Percentiles rank a stretch among this genome's conserved stretches.
phyloP scores from a whole-genome alignment of 306 rosid genomes.

The Citrullus mucosospermus region DNA sequence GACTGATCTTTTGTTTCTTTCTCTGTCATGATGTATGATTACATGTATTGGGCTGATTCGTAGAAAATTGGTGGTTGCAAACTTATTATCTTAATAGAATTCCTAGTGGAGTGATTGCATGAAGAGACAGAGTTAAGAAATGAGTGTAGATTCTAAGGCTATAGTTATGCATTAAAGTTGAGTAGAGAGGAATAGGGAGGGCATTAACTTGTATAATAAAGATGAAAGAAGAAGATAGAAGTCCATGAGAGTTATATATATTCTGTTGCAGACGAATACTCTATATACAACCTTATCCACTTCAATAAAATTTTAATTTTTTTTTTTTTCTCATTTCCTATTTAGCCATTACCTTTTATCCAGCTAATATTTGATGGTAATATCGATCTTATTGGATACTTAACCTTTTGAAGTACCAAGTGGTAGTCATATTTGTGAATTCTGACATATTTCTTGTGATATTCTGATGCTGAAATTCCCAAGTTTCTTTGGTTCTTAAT shows the following conservation, averaged over 20 bases:
- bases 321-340: background rate
- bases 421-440: background rate
- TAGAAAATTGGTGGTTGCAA: background rate
- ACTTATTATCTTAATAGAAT: background rate
- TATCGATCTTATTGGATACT: background rate
- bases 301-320: background rate
- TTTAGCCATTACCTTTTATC: background rate
- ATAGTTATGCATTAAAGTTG: background rate
- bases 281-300: background rate
- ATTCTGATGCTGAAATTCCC: background rate
- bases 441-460: background rate
- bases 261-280: background rate
- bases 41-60: background rate
- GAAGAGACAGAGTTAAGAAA: background rate
- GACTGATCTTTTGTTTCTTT: background rate
- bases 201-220: background rate
- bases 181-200: background rate
- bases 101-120: background rate
- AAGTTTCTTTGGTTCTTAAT: background rate
- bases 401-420: background rate
- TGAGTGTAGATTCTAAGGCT: background rate
- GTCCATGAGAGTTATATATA: background rate
- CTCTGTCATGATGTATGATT: background rate
- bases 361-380: background rate
- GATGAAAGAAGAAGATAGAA: background rate